Percentiles rank a stretch among this genome's conserved stretches.
These are phyloP conservation scores for Didymella keratinophila DNA, from an alignment of 2,329 filamentous ascomycete genomes.

Conservation along the genomic window DNA sequence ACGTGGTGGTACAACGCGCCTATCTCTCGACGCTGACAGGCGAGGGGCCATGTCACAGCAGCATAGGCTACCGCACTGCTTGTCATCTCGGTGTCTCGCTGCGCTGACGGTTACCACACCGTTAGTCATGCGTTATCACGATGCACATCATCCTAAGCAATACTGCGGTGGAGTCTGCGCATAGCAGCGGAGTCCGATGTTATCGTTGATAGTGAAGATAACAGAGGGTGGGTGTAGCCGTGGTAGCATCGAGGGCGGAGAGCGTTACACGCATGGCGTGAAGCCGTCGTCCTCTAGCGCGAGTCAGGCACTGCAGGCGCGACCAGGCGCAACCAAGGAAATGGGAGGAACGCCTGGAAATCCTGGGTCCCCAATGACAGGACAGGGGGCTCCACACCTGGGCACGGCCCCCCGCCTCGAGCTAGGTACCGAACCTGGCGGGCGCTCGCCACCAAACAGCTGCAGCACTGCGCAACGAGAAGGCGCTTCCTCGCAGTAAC, in stretches of 20 bases:
- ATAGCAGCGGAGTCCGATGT: constrained; percentile 6
- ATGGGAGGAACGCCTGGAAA: constrained; percentile 15
- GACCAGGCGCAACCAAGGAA: constrained; percentile 27
- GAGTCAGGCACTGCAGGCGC: constrained; percentile 25
- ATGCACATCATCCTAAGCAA: background rate
- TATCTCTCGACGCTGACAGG: constrained; percentile 30
- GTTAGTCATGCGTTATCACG: constrained; percentile 16
- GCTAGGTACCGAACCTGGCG: constrained; percentile 5
- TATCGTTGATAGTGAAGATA: constrained; percentile 18
- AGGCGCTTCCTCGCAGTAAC: constrained; percentile 2
- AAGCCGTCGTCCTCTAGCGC: constrained; percentile 19
- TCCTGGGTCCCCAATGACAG: constrained; percentile 11
- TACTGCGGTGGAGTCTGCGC: constrained; percentile 1
- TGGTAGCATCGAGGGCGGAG: constrained; percentile 40
- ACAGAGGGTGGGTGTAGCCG: constrained; percentile 21
- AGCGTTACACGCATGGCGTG: constrained; percentile 40
- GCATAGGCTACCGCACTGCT: constrained; percentile 29
- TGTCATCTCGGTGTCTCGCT: constrained; percentile 3
- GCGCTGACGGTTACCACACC: constrained; percentile 12
- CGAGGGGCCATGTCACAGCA: constrained; percentile 37
- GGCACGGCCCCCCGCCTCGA: constrained; percentile 10
- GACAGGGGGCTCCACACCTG: constrained; percentile 4
- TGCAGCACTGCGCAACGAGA: constrained; percentile 14
- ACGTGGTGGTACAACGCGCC: constrained; percentile 43
- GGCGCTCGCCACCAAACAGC: constrained; percentile 6